Evolutionary conservation across 2,329 filamentous ascomycete genomes (phyloP).

Genomic region (Lachnellula willkommii): DNA sequence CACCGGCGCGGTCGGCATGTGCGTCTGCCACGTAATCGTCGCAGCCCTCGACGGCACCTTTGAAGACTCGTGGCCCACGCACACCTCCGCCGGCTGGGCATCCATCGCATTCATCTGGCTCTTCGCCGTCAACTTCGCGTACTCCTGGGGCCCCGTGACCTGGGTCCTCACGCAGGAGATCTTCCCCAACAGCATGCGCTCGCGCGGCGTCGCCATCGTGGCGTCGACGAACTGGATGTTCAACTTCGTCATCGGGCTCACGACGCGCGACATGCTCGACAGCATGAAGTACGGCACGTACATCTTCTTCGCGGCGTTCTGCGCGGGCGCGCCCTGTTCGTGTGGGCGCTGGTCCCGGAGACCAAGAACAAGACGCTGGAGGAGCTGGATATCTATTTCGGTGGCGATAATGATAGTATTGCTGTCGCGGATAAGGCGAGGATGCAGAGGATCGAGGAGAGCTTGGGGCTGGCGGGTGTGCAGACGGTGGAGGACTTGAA

Average conservation of each 20-base stretch:
- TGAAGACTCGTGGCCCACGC: constrained; percentile 34
- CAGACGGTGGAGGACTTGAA: constrained; percentile 25
- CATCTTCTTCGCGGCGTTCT: constrained; percentile 50
- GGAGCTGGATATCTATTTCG: constrained; percentile 45
- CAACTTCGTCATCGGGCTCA: constrained; percentile 45
- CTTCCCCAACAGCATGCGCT: constrained; percentile 36
- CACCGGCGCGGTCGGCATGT: constrained; percentile 62
- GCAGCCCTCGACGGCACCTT: constrained; percentile 39
- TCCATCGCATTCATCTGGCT: constrained; percentile 34
- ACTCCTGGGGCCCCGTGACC: constrained; percentile 32
- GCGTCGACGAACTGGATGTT: constrained; percentile 41
- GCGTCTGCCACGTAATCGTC: constrained; percentile 54
- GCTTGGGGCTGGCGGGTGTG: constrained; percentile 23
- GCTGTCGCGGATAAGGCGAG: constrained; percentile 31
- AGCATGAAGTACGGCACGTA: constrained; percentile 47
- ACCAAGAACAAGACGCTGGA: constrained; percentile 52
- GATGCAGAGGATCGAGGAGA: constrained; percentile 24
- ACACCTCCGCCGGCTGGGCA: constrained; percentile 36
- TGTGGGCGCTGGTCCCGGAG: constrained; percentile 48
- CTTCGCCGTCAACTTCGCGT: constrained; percentile 29
- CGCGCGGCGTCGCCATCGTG: constrained; percentile 38
- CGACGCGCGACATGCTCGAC: constrained; percentile 39
- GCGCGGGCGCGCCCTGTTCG: constrained; percentile 41
- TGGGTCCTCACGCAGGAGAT: constrained; percentile 37
- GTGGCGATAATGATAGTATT: constrained; percentile 27